phyloP scores from a whole-genome alignment of 2,329 filamentous ascomycete species.

The Aspergillus puulaauensis region DNA sequence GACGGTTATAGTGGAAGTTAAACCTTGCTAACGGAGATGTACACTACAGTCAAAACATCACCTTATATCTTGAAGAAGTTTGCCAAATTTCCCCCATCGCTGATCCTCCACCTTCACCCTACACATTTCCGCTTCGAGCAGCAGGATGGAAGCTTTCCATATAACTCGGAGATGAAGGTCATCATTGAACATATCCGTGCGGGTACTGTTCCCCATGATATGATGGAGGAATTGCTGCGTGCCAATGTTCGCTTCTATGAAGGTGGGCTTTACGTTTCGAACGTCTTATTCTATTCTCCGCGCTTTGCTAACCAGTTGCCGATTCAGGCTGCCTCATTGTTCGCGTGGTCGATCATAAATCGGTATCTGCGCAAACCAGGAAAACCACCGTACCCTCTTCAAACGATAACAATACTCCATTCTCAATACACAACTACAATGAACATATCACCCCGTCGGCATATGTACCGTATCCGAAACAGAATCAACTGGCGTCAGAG shows the following conservation, averaged over 20 bases:
- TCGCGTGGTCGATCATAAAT: constrained; percentile 85
- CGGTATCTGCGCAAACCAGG: constrained; percentile 59
- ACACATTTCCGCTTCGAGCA: constrained; percentile 90
- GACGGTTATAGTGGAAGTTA: constrained; percentile 1
- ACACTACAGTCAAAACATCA: constrained; percentile 64
- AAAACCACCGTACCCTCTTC: constrained; percentile 54
- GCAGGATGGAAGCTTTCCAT: constrained; percentile 88
- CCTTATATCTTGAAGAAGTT: constrained; percentile 82
- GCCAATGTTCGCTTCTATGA: constrained; percentile 83
- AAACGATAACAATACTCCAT: constrained; percentile 64
- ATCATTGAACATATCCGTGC: constrained; percentile 73
- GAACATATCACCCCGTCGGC: constrained; percentile 87
- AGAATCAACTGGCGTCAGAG: constrained; percentile 35
- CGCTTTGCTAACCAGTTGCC: constrained; percentile 6
- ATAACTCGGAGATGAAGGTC: constrained; percentile 86
- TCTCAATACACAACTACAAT: constrained; percentile 91
- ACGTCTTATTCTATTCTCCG: not conserved
- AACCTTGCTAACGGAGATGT: constrained; percentile 19
- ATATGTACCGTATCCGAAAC: constrained; percentile 69
- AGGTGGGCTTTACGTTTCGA: constrained; percentile 46
- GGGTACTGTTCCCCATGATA: constrained; percentile 83
- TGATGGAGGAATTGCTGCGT: constrained; percentile 74
- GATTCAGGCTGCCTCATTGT: constrained; percentile 76
- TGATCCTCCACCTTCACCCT: constrained; percentile 81
- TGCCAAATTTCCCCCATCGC: constrained; percentile 69